Conservation (phyloP, 306 rosid genomes). For the Pterocarpus santalinus region DNA sequence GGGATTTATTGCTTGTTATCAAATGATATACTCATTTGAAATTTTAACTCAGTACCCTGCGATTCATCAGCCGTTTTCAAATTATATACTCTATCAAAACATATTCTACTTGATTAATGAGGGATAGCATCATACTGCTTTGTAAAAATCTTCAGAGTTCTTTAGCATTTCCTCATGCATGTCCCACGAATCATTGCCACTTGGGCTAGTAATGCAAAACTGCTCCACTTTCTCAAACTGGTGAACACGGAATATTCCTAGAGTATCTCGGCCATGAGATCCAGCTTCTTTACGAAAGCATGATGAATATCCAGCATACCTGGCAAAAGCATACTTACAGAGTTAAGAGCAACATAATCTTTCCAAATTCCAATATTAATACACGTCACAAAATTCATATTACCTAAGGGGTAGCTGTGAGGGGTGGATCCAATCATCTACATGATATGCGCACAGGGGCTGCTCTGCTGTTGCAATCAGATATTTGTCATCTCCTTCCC, state of each 20-base stretch:
- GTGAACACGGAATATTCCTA: constrained; percentile 95
- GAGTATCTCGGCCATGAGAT: constrained; percentile 95
- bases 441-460: constrained; percentile 90
- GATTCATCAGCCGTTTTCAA: too few relatives aligned
- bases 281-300: constrained; percentile 99
- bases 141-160: constrained; percentile 90
- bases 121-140: constrained; percentile 53
- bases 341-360: constrained; percentile 12
- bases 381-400: neutral
- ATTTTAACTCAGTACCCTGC: neutral
- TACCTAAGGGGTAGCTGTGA: constrained; percentile 89
- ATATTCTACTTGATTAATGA: constrained; percentile 17
- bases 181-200: constrained; percentile 85
- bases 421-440: constrained; percentile 98
- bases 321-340: constrained; percentile 43
- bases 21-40: constrained; percentile 21
- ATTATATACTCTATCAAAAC: neutral
- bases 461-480: constrained; percentile 98
- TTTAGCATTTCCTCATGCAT: constrained; percentile 97
- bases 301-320: constrained; percentile 97
- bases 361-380: constrained; percentile 10
- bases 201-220: constrained; percentile 88
- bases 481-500: constrained; percentile 98
- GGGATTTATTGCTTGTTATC: constrained; percentile 1
- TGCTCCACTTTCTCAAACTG: constrained; percentile 98